Conservation (phyloP, 1,139 yeast genomes). For the Spencermartinsiella ligniputridi region DNA sequence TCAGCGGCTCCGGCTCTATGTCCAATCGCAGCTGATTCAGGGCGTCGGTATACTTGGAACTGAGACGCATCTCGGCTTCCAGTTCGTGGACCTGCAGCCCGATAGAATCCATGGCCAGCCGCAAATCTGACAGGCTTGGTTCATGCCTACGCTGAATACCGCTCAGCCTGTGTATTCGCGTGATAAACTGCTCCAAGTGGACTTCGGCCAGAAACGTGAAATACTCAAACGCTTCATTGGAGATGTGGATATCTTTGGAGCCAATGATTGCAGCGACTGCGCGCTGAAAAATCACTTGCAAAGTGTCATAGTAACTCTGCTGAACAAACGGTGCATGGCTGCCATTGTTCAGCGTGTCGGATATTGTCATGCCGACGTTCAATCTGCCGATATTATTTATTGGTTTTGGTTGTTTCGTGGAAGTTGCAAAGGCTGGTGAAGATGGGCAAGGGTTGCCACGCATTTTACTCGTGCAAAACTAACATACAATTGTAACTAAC, state of each 20-base stretch:
- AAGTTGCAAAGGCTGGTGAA: too few relatives aligned
- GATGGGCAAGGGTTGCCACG: too few relatives aligned
- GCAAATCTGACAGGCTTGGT: conserved; percentile 58
- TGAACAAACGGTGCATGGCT: neutral
- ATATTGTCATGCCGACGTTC: too few relatives aligned
- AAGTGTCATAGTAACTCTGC: conserved; percentile 7
- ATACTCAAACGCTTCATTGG: conserved; percentile 31
- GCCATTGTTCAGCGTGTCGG: neutral
- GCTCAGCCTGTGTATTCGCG: conserved; percentile 49
- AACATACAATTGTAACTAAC: too few relatives aligned
- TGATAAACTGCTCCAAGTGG: conserved; percentile 47
- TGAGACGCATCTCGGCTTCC: conserved; percentile 38
- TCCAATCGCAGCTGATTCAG: conserved; percentile 27
- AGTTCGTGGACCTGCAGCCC: conserved; percentile 45
- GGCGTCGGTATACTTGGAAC: conserved; percentile 23
- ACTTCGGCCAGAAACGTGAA: conserved; percentile 37
- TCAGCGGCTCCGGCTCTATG: conserved; percentile 25
- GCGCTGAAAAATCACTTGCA: conserved; percentile 23
- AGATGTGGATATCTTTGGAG: conserved; percentile 20
- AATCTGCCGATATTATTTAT: too few relatives aligned
- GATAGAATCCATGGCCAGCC: conserved; percentile 44
- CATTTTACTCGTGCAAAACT: too few relatives aligned
- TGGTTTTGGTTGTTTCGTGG: too few relatives aligned
- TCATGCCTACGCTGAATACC: conserved; percentile 63
- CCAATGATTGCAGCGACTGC: conserved; percentile 28